Evolutionary conservation across 2,329 filamentous ascomycete species (phyloP), one percentile per base, ranked within the genome.

Genomic region (Xylaria digitata): DNA sequence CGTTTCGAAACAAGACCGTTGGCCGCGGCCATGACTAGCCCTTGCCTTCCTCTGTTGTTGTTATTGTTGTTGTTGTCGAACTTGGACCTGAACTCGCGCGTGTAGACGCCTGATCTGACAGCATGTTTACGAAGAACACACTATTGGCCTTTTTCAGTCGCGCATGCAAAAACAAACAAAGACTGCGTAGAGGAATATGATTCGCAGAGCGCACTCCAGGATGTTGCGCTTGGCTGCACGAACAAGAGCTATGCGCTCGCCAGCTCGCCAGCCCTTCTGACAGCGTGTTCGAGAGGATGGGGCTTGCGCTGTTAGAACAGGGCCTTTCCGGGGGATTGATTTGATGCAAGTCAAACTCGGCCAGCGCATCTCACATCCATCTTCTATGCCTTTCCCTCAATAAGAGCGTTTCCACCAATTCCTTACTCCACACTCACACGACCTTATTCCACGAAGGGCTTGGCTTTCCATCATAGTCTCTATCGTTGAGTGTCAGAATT

Each of bases 291-390:
- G 67, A 70, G 71, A 71, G 69, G 69, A 75, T 75, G 69, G 71
- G 69, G 71, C 64, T 73, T 56, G 71, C 62, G 65, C 68, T 73
- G 69, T 72, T 66, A 69, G 71, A 73, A 71, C 65, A 68, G 69
- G 70, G 65, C 61, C 65, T 70, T 69, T 57, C 69, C 68, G 67
- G 74, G 70, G 72, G 71, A 70, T 68, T 75, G 74, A 76, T 76
- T 76, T 73, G 75, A 75, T 72, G 71, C 72, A 73, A 70, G 73
- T 72, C 70, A 73, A 76, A 73, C 73, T 75, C 68, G 71, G 74
- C 75, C 75, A 76, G 74, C 75, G 74, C 75, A 76, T 75, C 74
- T 72, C 68, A 72, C 65, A 69, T 70, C 26, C 54, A 53, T 63
- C 66, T 67, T 57, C 49, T 68, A 62, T 64, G 65, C 63, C 58